These are phyloP conservation scores for Pichia deserticola DNA, from an alignment of 805 yeast species.

Conservation along the genomic window DNA sequence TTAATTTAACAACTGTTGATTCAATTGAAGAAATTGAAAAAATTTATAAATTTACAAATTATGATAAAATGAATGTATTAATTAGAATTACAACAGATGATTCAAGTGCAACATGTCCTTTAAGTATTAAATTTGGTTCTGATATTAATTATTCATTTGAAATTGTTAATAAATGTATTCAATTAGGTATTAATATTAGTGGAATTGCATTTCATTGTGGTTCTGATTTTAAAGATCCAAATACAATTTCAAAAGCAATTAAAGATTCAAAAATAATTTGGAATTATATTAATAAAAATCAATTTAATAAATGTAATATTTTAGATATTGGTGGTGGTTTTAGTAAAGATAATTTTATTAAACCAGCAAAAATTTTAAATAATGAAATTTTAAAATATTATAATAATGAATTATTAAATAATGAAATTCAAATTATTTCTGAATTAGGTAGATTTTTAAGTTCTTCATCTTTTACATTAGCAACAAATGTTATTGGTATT, in stretches of 20 bases:
- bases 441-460: constrained; percentile 94
- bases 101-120: constrained; percentile 74
- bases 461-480: constrained; percentile 78
- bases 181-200: constrained; percentile 52
- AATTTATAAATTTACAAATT: constrained; percentile 38
- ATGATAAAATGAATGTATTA: constrained; percentile 46
- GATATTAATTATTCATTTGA: constrained; percentile 43
- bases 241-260: constrained; percentile 62
- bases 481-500: constrained; percentile 79
- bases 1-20: constrained; percentile 81
- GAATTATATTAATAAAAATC: constrained; percentile 38
- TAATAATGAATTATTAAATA: constrained; percentile 33
- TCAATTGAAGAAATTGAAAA: constrained; percentile 79
- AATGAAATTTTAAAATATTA: constrained; percentile 51
- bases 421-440: constrained; percentile 53
- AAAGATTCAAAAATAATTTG: constrained; percentile 64
- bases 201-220: constrained; percentile 97
- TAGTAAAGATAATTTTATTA: constrained; percentile 48
- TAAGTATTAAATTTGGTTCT: constrained; percentile 88
- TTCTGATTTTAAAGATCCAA: constrained; percentile 76
- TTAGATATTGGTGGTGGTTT: constrained; percentile 95
- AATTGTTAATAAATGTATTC: constrained; percentile 55
- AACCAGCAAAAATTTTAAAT: constrained; percentile 49
- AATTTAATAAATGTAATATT: constrained; percentile 40
- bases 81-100: constrained; percentile 88